Conservation (phyloP, 2,329 filamentous ascomycete genomes). For the Ophiostoma piceae region DNA sequence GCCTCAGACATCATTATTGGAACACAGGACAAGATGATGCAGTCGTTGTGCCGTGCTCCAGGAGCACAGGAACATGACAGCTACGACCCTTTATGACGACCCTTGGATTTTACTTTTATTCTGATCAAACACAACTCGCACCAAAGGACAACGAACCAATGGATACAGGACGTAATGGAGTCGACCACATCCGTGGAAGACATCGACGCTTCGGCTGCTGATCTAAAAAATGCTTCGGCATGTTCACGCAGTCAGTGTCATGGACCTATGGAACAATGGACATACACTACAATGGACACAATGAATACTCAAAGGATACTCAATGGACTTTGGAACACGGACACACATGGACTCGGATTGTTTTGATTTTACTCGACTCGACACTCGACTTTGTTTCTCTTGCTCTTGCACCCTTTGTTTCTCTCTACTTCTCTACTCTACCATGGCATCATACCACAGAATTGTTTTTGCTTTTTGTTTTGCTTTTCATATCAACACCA, state of each 20-base stretch:
- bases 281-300: too few relatives aligned
- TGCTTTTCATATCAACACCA: neutral
- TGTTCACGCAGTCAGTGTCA: slow-evolving; percentile 5
- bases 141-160: neutral
- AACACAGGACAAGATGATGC: slow-evolving; percentile 23
- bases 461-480: neutral
- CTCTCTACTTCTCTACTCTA: too few relatives aligned
- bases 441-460: neutral
- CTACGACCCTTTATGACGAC: neutral
- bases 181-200: slow-evolving; percentile 4
- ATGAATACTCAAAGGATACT: too few relatives aligned
- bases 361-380: slow-evolving; percentile 18
- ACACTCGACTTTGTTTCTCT: neutral
- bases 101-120: neutral
- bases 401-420: too few relatives aligned
- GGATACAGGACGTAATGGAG: slow-evolving; percentile 8
- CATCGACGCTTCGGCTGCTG: neutral
- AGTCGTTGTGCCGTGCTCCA: slow-evolving; percentile 13
- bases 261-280: too few relatives aligned
- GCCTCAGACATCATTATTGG: slow-evolving; percentile 18
- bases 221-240: neutral
- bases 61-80: slow-evolving; percentile 9
- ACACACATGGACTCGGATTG: slow-evolving; percentile 1
- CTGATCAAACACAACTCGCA: neutral
- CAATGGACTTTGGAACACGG: neutral